Evolutionary conservation across 108 stramenopile species (phyloP).

Genomic region (Skeletonema grethae): DNA sequence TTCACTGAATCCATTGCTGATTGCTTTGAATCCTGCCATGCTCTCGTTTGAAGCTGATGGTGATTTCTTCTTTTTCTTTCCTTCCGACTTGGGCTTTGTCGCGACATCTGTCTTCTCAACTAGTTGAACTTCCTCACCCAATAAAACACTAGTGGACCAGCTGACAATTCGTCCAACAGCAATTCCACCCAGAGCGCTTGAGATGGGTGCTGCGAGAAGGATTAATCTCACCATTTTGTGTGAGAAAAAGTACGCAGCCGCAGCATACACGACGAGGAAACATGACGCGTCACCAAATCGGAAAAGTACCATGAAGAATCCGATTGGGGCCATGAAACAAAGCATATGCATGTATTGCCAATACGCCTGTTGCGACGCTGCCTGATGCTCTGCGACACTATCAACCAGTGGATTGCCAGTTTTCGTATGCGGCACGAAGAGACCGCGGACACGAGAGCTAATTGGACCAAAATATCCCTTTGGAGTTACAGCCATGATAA

Average conservation of each 20-base stretch:
- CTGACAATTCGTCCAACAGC: conserved; percentile 80
- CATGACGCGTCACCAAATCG: conserved; percentile 79
- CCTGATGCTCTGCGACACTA: conserved; percentile 97
- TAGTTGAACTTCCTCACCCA: conserved; percentile 41
- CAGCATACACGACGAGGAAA: conserved; percentile 93
- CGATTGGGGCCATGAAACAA: conserved; percentile 92
- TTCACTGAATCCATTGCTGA: conserved; percentile 55
- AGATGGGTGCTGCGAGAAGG: conserved; percentile 92
- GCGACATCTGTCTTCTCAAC: conserved; percentile 17
- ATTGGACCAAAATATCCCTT: conserved; percentile 94
- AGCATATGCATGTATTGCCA: conserved; percentile 97
- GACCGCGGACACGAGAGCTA: conserved; percentile 79
- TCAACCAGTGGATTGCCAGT: conserved; percentile 93
- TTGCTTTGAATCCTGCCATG: conserved; percentile 49
- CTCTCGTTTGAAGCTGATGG: conserved; percentile 18
- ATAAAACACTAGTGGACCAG: conserved; percentile 70
- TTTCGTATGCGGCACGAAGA: conserved; percentile 92
- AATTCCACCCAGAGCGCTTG: conserved; percentile 86
- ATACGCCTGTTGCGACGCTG: conserved; percentile 92
- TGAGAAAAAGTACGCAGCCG: conserved; percentile 93
- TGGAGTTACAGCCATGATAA: conserved; percentile 72
- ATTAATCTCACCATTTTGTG: conserved; percentile 98
- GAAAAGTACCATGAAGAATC: conserved; percentile 81
- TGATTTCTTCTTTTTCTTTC: conserved; percentile 64
- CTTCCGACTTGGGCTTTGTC: conserved; percentile 9